These are phyloP conservation scores for Striga asiatica DNA, from an alignment of 257 asterid genomes.

Conservation along the genomic window DNA sequence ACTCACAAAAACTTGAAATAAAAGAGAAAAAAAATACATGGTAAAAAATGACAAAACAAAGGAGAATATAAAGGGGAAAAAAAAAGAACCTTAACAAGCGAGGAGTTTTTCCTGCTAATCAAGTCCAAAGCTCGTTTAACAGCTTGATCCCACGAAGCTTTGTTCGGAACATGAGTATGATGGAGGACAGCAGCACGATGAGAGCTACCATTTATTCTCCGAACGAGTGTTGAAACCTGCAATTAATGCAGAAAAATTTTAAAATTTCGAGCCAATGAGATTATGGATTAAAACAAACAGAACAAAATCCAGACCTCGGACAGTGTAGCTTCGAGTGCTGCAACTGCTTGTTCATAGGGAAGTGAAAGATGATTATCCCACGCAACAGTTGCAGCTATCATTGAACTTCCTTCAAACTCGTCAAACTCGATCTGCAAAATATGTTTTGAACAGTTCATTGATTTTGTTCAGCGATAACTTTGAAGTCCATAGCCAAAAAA, in stretches of 20 bases:
- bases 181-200: constrained; percentile 34
- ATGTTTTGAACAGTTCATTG: not conserved
- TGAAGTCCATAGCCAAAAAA: too few relatives aligned
- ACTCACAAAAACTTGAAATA: too few relatives aligned
- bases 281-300: not conserved
- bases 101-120: constrained; percentile 42
- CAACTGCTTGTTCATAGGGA: constrained; percentile 55
- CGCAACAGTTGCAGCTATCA: constrained; percentile 83
- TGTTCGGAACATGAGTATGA: constrained; percentile 59
- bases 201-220: constrained; percentile 22
- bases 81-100: constrained; percentile 54
- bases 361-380: constrained; percentile 78
- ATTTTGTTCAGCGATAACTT: too few relatives aligned
- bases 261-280: not conserved
- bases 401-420: constrained; percentile 84
- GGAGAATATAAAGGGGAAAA: not conserved
- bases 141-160: constrained; percentile 64
- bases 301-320: constrained; percentile 36
- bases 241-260: not conserved
- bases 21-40: not conserved
- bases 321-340: constrained; percentile 61
- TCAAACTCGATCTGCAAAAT: constrained; percentile 72
- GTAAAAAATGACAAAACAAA: not conserved
- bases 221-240: constrained; percentile 58
- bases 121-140: constrained; percentile 61